Conservation (phyloP, 371 early-diverging fungal genomes). For the Mucor circinelloides region DNA sequence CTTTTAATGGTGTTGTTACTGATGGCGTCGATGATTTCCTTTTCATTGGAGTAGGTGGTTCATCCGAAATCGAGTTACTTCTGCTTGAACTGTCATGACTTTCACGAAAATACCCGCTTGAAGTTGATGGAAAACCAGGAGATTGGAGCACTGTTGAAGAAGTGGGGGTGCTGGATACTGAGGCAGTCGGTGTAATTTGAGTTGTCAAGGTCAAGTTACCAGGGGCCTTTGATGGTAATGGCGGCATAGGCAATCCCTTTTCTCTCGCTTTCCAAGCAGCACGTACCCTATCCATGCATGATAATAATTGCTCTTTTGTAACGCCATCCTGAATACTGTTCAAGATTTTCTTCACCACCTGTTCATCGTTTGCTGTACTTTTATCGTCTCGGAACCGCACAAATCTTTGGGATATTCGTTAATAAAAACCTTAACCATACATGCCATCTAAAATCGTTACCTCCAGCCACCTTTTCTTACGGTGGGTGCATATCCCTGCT, state of each 20-base stretch:
- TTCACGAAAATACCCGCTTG: slow-evolving; percentile 12
- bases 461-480: slow-evolving; percentile 67
- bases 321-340: slow-evolving; percentile 59
- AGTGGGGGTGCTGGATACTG: slow-evolving; percentile 7
- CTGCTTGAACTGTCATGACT: slow-evolving; percentile 1
- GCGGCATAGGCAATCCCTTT: slow-evolving; percentile 40
- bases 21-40: slow-evolving; percentile 6
- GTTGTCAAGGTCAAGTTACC: background rate
- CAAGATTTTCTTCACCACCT: slow-evolving; percentile 55
- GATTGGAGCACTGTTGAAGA: slow-evolving; percentile 5
- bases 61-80: slow-evolving; percentile 17
- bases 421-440: background rate
- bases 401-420: slow-evolving; percentile 36
- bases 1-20: background rate
- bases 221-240: slow-evolving; percentile 2
- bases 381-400: slow-evolving; percentile 73
- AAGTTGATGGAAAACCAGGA: background rate
- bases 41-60: background rate
- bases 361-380: slow-evolving; percentile 68
- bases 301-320: slow-evolving; percentile 47
- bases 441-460: slow-evolving; percentile 16
- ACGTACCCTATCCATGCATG: slow-evolving; percentile 56
- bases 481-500: slow-evolving; percentile 62
- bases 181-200: background rate
- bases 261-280: slow-evolving; percentile 69